Conservation (phyloP, 225 moss, liverwort and hornwort genomes). For the Pleurozium schreberi region DNA sequence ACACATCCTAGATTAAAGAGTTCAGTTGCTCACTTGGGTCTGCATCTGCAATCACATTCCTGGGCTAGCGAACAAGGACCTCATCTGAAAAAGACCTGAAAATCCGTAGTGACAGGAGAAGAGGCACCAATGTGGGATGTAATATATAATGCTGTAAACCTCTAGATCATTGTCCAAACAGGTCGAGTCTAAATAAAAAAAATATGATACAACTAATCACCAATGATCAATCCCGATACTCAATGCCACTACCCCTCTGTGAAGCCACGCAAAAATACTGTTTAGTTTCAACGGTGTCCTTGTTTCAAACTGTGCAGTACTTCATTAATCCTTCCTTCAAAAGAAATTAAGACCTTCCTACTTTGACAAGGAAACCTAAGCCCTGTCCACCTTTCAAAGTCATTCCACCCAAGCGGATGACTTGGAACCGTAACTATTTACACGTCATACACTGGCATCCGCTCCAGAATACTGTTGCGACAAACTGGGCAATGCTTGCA, state of each 20-base stretch:
- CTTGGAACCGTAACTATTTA: constrained; percentile 23
- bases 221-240: constrained; percentile 3
- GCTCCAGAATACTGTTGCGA: constrained; percentile 62
- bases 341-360: not conserved
- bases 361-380: constrained; percentile 1
- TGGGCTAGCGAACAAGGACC: not conserved
- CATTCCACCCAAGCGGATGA: not conserved
- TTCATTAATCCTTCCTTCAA: not conserved
- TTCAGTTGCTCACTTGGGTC: not conserved
- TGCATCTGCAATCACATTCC: not conserved
- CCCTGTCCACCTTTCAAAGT: constrained; percentile 8
- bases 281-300: not conserved
- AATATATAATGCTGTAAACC: not conserved
- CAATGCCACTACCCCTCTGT: not conserved
- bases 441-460: constrained; percentile 95
- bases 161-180: constrained; percentile 18
- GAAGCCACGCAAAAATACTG: constrained; percentile 6
- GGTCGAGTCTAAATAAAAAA: not conserved
- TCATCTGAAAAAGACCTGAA: not conserved
- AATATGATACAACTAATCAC: constrained; percentile 24
- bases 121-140: constrained; percentile 11
- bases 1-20: not conserved
- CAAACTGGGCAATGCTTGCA: constrained; percentile 96
- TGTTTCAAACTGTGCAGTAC: not conserved
- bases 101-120: not conserved